Evolutionary conservation across 441 rosid genomes (phyloP).

Genomic region (Erodium trifolium): DNA sequence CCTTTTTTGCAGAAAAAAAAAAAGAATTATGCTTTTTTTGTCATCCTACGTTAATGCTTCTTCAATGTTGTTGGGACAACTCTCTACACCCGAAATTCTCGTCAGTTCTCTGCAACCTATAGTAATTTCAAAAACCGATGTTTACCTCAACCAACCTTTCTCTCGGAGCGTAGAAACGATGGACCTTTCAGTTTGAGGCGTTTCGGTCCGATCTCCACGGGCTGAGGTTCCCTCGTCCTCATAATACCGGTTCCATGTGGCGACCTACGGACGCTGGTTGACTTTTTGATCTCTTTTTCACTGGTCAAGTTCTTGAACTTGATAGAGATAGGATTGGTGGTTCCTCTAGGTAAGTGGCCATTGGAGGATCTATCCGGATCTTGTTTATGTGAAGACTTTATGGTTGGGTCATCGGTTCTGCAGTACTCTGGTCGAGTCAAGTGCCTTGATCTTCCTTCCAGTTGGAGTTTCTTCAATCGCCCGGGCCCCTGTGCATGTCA

Average conservation of each 20-base stretch:
- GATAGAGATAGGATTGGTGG: conserved; percentile 35
- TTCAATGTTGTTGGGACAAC: conserved; percentile 12
- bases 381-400: conserved; percentile 24
- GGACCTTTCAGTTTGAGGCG: conserved; percentile 81
- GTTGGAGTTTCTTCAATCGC: conserved; percentile 57
- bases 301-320: conserved; percentile 37
- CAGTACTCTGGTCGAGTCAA: conserved; percentile 26
- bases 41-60: conserved; percentile 41
- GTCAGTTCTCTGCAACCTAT: background rate
- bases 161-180: conserved; percentile 4
- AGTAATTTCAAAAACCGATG: conserved; percentile 17
- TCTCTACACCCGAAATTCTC: conserved; percentile 22
- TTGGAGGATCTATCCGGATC: conserved; percentile 25
- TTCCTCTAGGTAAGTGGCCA: conserved; percentile 33
- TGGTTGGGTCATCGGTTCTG: conserved; percentile 32
- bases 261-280: conserved; percentile 30
- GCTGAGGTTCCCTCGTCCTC: conserved; percentile 30
- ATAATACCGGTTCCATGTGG: conserved; percentile 17
- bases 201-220: conserved; percentile 53
- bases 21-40: conserved; percentile 18
- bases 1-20: conserved; percentile 46
- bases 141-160: too few species aligned
- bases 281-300: conserved; percentile 33
- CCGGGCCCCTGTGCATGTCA: conserved; percentile 51
- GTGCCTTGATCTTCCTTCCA: conserved; percentile 46